Evolutionary conservation across 2,329 filamentous ascomycete species (phyloP).

Genomic region (Trichoderma endophyticum): DNA sequence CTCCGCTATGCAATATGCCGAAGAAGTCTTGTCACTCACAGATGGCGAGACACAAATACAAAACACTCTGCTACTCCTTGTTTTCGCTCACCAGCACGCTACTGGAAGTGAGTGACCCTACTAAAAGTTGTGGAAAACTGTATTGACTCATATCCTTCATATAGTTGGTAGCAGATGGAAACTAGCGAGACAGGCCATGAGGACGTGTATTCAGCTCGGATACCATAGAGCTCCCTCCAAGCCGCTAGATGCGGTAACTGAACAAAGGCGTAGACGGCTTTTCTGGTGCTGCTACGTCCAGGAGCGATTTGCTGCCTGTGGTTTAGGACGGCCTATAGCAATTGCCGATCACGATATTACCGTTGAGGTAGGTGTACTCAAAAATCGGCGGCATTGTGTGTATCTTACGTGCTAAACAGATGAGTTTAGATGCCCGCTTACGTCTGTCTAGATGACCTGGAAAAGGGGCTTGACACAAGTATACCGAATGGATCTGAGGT

Average conservation of each 20-base stretch:
- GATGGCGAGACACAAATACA: background rate
- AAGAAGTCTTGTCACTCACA: background rate
- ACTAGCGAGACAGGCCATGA: background rate
- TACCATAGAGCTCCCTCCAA: background rate
- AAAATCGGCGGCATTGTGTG: background rate
- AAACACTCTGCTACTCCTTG: background rate
- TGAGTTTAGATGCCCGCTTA: background rate
- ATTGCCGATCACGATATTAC: background rate
- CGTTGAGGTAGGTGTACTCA: background rate
- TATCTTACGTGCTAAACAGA: background rate
- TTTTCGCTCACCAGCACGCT: background rate
- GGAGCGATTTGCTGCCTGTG: background rate
- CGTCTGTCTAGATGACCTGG: background rate
- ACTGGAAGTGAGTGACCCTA: background rate
- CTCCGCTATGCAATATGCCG: background rate
- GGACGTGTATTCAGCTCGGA: background rate
- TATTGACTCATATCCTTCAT: background rate
- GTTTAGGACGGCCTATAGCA: background rate
- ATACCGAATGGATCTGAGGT: background rate
- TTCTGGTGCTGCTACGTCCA: background rate
- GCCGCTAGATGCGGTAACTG: background rate
- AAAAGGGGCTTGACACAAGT: background rate
- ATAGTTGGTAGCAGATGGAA: background rate
- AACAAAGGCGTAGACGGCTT: background rate
- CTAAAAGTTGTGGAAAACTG: background rate